Conservation (phyloP, 495 filamentous ascomycete species). For the Parathielavia appendiculata region DNA sequence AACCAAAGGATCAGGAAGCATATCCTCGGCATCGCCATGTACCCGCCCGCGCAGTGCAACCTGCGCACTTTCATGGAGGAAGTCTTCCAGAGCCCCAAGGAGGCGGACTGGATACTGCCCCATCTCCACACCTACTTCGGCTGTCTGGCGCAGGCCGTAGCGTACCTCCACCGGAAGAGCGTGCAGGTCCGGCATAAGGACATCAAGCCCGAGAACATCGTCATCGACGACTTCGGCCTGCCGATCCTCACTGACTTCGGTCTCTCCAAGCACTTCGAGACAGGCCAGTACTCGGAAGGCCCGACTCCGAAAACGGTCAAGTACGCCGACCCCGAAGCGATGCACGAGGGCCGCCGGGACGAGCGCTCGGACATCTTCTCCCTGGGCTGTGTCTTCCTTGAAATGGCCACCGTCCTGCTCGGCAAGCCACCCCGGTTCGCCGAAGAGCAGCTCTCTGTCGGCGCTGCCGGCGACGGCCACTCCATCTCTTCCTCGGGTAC, state of each 20-base stretch:
- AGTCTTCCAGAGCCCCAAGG: slow-evolving; percentile 11
- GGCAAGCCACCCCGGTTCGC: slow-evolving; percentile 28
- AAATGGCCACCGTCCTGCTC: slow-evolving; percentile 39
- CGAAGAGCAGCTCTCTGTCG: slow-evolving; percentile 23
- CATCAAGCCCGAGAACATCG: slow-evolving; percentile 46
- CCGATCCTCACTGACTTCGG: slow-evolving; percentile 45
- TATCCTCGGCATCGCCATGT: slow-evolving; percentile 35
- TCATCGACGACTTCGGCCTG: slow-evolving; percentile 33
- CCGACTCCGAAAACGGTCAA: slow-evolving; percentile 34
- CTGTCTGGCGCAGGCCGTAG: slow-evolving; percentile 36
- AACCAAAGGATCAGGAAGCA: slow-evolving; percentile 29
- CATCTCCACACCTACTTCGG: slow-evolving; percentile 33
- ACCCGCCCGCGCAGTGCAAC: slow-evolving; percentile 31
- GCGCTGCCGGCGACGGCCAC: neutral
- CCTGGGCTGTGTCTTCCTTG: slow-evolving; percentile 47
- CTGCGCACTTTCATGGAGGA: slow-evolving; percentile 30
- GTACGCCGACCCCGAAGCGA: slow-evolving; percentile 46
- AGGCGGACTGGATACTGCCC: slow-evolving; percentile 19
- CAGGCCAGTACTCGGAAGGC: slow-evolving; percentile 31
- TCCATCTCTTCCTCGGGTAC: neutral
- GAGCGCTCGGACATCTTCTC: slow-evolving; percentile 46
- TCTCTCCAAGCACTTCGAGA: slow-evolving; percentile 37
- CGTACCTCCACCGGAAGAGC: slow-evolving; percentile 35
- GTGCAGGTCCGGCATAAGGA: slow-evolving; percentile 42
- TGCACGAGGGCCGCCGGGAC: slow-evolving; percentile 33